phyloP scores from a whole-genome alignment of 495 filamentous ascomycete species.

The Saxophila tyrrhenica region DNA sequence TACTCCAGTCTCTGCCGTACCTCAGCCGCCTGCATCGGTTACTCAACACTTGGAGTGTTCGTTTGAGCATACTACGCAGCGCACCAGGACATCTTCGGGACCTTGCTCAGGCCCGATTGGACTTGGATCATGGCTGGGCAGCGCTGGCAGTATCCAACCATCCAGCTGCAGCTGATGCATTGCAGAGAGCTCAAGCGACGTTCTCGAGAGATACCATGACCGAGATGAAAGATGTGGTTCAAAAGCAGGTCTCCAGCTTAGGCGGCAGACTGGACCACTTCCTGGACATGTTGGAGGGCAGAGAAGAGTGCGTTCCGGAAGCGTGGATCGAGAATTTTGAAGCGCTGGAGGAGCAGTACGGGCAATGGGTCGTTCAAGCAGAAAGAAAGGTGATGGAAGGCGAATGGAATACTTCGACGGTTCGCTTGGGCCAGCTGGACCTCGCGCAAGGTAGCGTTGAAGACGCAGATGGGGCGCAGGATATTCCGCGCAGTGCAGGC shows the following conservation, averaged over 20 bases:
- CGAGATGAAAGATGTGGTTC: conserved; percentile 39
- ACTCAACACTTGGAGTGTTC: conserved; percentile 63
- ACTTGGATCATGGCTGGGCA: conserved; percentile 42
- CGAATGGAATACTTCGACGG: conserved; percentile 18
- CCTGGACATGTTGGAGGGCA: conserved; percentile 74
- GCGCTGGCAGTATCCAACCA: conserved; percentile 25
- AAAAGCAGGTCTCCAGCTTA: conserved; percentile 55
- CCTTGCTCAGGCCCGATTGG: conserved; percentile 41
- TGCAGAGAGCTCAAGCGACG: background rate
- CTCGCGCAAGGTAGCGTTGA: background rate
- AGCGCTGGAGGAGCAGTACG: conserved; percentile 64
- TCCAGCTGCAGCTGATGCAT: background rate
- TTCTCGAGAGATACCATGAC: conserved; percentile 13
- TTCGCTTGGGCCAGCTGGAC: background rate
- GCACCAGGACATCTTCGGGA: conserved; percentile 58
- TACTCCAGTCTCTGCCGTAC: conserved; percentile 72
- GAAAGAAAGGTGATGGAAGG: conserved; percentile 26
- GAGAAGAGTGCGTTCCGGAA: conserved; percentile 72
- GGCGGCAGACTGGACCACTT: conserved; percentile 69
- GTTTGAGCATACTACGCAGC: conserved; percentile 59
- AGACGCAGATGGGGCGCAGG: background rate
- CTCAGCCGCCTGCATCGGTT: conserved; percentile 59
- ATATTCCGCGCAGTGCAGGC: background rate
- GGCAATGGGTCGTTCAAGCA: conserved; percentile 52
- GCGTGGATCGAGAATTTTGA: conserved; percentile 81